Evolutionary conservation across 1,284 basidiomycete genomes (phyloP), one percentile per base, ranked within the genome.

Genomic region (Irpex sp.): DNA sequence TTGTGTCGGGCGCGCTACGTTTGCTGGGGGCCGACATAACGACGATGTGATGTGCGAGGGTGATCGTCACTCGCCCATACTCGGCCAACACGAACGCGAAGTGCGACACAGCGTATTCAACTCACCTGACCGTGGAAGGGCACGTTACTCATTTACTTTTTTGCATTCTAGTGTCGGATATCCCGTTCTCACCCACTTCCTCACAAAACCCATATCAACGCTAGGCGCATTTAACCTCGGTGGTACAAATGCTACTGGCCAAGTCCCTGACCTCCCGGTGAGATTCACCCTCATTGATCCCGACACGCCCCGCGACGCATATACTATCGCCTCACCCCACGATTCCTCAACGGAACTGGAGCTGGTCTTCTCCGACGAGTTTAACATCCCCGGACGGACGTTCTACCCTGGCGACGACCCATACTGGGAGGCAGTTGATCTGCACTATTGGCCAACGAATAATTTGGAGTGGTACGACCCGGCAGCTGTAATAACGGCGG

Each of bases 311-410:
- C 33, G 67, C 14, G 67, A 68, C 4, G 79, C 76, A n/a, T 75
- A 78, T 63, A 77, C 75, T 5, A 75, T 77, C 42, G 68, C 67
- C 4, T 78, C 80, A 60, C 75, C 63, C 59, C 60, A 62, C n/a
- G 76, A 79, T 53, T 74, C 78, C 39, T 72, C 74, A 16, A 55
- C 61, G 3, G 62, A 73, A 9, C 78, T 77, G 71, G 75, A 76
- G 48, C 78, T 90, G 45, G 86, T 87, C 1, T 89, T 85, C 70
- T 87, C 84, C 1, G 87, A 88, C 70, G 87, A 88, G 74, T 90
- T 90, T 72, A 81, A 88, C 61, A 71, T 75, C 42, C 81, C 83
- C 6, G 85, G 85, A 0, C 77, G 86, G 21, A 79, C 82, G 47
- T 86, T 84, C 70, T 80, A 78, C 60, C 74, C 78, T 2, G 78